Evolutionary conservation across 2,329 filamentous ascomycete species (phyloP).

Genomic region (Aureobasidium sp.): DNA sequence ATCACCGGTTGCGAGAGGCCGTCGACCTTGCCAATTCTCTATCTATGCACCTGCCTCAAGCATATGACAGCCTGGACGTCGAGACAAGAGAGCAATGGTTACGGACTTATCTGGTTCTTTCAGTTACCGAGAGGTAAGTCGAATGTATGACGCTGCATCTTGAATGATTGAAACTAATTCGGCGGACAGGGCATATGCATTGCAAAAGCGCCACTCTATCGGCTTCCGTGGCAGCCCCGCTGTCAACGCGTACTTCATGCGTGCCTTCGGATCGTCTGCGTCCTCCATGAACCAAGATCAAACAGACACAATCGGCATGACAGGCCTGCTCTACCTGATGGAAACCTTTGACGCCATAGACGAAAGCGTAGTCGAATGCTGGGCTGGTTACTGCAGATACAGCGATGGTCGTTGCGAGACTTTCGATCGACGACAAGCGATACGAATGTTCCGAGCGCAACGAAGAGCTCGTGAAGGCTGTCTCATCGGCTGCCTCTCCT

Average conservation of each 20-base stretch:
- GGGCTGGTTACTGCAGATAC: slow-evolving; percentile 34
- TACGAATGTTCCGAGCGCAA: slow-evolving; percentile 29
- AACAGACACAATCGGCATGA: slow-evolving; percentile 35
- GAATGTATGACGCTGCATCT: too few species aligned
- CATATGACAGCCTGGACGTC: slow-evolving; percentile 31
- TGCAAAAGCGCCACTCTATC: slow-evolving; percentile 37
- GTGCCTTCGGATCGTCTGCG: slow-evolving; percentile 33
- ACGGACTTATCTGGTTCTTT: slow-evolving; percentile 32
- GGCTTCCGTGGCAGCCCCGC: slow-evolving; percentile 37
- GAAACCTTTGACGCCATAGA: slow-evolving; percentile 39
- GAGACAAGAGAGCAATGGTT: slow-evolving; percentile 36
- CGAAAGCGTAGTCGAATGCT: slow-evolving; percentile 38
- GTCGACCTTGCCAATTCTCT: slow-evolving; percentile 36
- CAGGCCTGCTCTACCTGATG: slow-evolving; percentile 38
- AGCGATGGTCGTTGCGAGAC: slow-evolving; percentile 28
- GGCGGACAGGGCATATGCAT: slow-evolving; percentile 33
- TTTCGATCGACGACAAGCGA: slow-evolving; percentile 28
- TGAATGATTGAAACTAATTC: background rate
- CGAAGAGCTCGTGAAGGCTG: slow-evolving; percentile 23
- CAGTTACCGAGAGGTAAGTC: slow-evolving; percentile 24
- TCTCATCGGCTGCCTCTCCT: slow-evolving; percentile 32
- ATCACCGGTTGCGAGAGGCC: slow-evolving; percentile 25
- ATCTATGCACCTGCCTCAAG: slow-evolving; percentile 34
- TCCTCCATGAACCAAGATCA: slow-evolving; percentile 39
- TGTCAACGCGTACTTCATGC: slow-evolving; percentile 34